Conservation (phyloP, 495 filamentous ascomycete genomes). For the Aspergillus sclerotioniger region DNA sequence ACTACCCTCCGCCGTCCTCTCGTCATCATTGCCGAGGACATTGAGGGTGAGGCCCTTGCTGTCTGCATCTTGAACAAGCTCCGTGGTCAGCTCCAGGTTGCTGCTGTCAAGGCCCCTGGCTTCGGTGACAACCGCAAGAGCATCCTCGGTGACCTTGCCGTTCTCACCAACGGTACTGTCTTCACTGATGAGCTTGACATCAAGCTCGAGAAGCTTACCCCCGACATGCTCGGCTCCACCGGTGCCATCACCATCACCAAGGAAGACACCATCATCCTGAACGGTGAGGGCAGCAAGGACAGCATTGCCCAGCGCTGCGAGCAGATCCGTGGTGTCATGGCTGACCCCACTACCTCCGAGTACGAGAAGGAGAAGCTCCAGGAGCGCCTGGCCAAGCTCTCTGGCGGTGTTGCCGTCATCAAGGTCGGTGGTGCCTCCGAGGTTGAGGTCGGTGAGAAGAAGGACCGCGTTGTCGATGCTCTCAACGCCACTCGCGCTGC, state of each 20-base stretch:
- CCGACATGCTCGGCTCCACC: conserved; percentile 94
- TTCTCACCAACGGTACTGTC: conserved; percentile 94
- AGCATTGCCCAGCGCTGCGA: conserved; percentile 91
- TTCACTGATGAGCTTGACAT: conserved; percentile 98
- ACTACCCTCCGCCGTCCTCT: conserved; percentile 93
- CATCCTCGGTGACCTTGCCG: conserved; percentile 91
- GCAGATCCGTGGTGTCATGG: conserved; percentile 97
- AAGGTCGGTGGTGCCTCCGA: conserved; percentile 97
- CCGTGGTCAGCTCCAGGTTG: conserved; percentile 97
- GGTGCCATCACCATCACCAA: conserved; percentile 99
- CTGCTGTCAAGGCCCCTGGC: conserved; percentile 96
- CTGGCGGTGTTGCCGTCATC: conserved; percentile 98
- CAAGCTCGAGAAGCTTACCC: conserved; percentile 96
- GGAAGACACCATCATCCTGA: conserved; percentile 98
- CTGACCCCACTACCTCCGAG: conserved; percentile 87
- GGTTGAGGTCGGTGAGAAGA: conserved; percentile 99
- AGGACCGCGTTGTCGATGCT: conserved; percentile 97
- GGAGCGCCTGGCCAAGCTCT: conserved; percentile 98
- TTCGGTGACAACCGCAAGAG: conserved; percentile 99
- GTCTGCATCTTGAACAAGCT: conserved; percentile 99
- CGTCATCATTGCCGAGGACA: conserved; percentile 98
- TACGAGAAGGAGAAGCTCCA: conserved; percentile 99
- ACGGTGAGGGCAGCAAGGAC: conserved; percentile 96
- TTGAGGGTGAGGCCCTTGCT: conserved; percentile 96
- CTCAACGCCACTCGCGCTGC: conserved; percentile 97